A percentile compares a stretch with the other conserved stretches of the same genome.
Conservation (phyloP, 2,329 filamentous ascomycete genomes). For the Pseudocercospora crystallina region DNA sequence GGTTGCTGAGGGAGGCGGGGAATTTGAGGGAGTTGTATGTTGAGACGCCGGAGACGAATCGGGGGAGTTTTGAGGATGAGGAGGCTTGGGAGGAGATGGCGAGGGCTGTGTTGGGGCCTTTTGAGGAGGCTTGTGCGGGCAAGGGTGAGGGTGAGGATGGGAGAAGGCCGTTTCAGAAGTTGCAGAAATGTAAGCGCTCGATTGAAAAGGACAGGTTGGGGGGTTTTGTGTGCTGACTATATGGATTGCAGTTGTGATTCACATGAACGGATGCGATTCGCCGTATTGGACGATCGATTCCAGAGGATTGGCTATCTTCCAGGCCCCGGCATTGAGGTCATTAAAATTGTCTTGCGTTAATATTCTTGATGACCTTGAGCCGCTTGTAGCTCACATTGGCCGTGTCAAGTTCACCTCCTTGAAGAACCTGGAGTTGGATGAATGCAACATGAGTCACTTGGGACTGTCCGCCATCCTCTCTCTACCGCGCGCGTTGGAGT, state of each 20-base stretch:
- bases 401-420: constrained; percentile 13
- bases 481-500: constrained; percentile 20
- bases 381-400: neutral
- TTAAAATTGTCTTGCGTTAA: constrained; percentile 28
- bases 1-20: constrained; percentile 7
- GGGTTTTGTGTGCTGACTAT: neutral
- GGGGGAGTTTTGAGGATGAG: constrained; percentile 21
- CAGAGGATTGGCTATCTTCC: constrained; percentile 17
- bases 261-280: constrained; percentile 24
- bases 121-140: constrained; percentile 12
- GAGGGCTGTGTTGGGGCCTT: constrained; percentile 14
- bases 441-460: constrained; percentile 23
- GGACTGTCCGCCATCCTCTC: constrained; percentile 23
- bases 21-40: constrained; percentile 22
- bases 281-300: constrained; percentile 25
- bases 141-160: neutral
- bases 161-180: constrained; percentile 19
- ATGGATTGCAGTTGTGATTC: constrained; percentile 20
- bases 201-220: neutral
- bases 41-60: constrained; percentile 25
- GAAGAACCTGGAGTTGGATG: constrained; percentile 22
- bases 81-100: constrained; percentile 19
- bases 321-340: constrained; percentile 15
- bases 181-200: constrained; percentile 14
- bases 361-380: constrained; percentile 11